Base-by-base conservation (phyloP, 306 rosid genomes). In the Cucurbita ficifolia region DNA sequence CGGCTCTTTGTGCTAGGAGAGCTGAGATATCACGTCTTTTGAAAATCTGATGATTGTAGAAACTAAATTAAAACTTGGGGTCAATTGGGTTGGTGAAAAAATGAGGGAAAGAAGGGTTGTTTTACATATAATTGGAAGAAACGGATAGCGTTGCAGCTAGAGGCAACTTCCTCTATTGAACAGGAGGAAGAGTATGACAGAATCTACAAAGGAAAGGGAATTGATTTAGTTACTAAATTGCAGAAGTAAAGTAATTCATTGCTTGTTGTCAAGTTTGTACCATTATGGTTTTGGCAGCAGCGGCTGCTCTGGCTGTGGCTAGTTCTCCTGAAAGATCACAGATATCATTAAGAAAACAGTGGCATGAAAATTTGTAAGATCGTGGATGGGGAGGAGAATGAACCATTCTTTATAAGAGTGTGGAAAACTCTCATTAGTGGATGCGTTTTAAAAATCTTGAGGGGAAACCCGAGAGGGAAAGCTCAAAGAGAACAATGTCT, bases 251-350 rank as follows among this genome's bases (percentile, higher is more conserved):
- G 33, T 29, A 29, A 29, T 29, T 29, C 33, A 29, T 29, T 29
- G 33, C 33, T 29, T 35, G 33, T 18, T 10, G 50, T 57, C 35
- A 53, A 7, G 49, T 17, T 40, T 19, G 52, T 86, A 88, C 90
- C 94, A 88, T 86, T 75, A 88, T 81, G 67, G 88, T 86, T 68
- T 88, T 63, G 29, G 85, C 75, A 7, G 87, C 78, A 68, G 89
- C 90, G 6, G 94, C 87, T 10, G 90, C 94, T 79, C 86, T 81
- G 45, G 94, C 94, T 33, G 94, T 86, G 76, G 90, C 89, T 9
- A 79, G 78, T 82, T 88, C 94, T 75, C 94, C 94, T 88, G 81
- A 4, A 49, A 58, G 22, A 79, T 4, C 35, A 67, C 21, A 72
- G 29, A 39, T 54, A 50, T 18, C 64, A 61, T 12, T n/a, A 38